A percentile compares a stretch with the other conserved stretches of the same genome.
phyloP scores from a whole-genome alignment of 225 moss, liverwort and hornwort species.

The Pseudisothecium myosuroides region DNA sequence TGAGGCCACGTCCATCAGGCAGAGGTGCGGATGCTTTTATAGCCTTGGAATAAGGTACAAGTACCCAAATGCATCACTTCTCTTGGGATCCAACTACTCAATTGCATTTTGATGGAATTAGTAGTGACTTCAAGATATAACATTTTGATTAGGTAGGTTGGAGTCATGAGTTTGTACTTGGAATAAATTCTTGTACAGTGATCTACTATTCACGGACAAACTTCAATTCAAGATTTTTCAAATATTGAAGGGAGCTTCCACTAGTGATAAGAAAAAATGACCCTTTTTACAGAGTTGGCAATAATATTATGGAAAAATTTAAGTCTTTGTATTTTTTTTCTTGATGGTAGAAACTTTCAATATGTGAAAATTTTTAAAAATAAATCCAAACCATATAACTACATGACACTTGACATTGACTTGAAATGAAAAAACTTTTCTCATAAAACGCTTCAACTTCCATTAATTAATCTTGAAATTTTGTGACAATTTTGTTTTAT shows the following conservation, averaged over 20 bases:
- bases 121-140: not conserved
- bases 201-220: not conserved
- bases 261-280: not conserved
- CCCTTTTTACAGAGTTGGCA: not conserved
- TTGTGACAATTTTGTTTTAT: not conserved
- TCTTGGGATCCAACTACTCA: no score
- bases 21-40: not conserved
- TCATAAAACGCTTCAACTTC: not conserved
- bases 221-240: not conserved
- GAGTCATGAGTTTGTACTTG: rapidly evolving
- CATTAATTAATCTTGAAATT: not conserved
- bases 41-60: not conserved
- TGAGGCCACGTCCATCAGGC: rapidly evolving
- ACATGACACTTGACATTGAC: not conserved
- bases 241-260: not conserved
- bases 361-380: no score
- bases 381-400: not conserved
- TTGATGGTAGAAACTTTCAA: not conserved
- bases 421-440: not conserved
- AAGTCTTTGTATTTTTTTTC: not conserved
- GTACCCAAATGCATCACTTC: not conserved
- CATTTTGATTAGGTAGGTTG: not conserved
- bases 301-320: not conserved
- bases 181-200: not conserved
- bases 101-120: not conserved